These are phyloP conservation scores for Coelastrella sp. DNA, from an alignment of 139 green algal species.

Conservation along the genomic window DNA sequence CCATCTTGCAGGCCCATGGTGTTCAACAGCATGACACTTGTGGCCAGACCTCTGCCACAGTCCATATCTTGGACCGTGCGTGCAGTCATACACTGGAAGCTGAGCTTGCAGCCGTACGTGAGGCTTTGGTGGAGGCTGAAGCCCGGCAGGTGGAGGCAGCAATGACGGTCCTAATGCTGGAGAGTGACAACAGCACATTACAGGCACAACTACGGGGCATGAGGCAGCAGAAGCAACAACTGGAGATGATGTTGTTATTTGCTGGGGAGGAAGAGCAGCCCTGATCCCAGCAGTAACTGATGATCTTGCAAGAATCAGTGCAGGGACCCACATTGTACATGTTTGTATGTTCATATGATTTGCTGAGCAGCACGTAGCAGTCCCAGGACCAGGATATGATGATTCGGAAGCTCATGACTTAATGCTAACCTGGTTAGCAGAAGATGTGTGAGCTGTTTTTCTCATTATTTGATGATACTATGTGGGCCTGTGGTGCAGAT, in stretches of 20 bases:
- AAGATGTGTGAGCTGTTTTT: no score
- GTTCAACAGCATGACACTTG: background rate
- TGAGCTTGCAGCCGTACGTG: slow-evolving; percentile 4
- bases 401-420: no score
- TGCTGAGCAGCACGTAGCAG: no score
- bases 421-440: no score
- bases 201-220: slow-evolving; percentile 26
- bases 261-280: background rate
- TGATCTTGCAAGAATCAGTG: no score
- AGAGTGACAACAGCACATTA: slow-evolving; percentile 19
- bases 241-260: slow-evolving; percentile 44
- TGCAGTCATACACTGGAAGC: background rate
- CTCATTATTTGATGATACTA: no score
- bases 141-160: slow-evolving; percentile 11
- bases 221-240: slow-evolving; percentile 43
- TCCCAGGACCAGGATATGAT: no score
- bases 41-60: background rate
- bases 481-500: no score
- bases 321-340: no score
- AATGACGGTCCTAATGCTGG: slow-evolving; percentile 30
- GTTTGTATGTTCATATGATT: no score
- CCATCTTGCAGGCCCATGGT: background rate
- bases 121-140: slow-evolving; percentile 4
- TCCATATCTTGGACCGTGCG: no score
- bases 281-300: no score